Evolutionary conservation across 2,329 filamentous ascomycete species (phyloP).

Genomic region (Phoma sp.): DNA sequence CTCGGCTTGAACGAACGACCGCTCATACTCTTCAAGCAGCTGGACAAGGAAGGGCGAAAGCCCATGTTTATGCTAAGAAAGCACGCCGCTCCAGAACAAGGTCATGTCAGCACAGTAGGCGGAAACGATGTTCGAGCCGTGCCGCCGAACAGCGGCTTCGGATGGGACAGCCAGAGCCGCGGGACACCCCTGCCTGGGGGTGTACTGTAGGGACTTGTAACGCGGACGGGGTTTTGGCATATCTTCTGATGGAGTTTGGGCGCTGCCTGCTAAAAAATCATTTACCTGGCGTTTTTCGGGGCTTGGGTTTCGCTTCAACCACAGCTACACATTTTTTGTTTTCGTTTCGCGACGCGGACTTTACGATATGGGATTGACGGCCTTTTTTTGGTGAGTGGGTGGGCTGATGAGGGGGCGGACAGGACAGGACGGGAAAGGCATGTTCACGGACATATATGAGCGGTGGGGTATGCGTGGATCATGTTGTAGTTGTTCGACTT

Average conservation of each 20-base stretch:
- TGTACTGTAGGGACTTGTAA: conserved; percentile 20
- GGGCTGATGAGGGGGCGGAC: too few relatives aligned
- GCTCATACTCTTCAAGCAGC: conserved; percentile 93
- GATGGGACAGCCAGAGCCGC: conserved; percentile 32
- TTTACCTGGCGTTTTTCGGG: conserved; percentile 18
- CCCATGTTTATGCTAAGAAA: conserved; percentile 98
- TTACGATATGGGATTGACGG: neutral
- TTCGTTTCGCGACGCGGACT: conserved; percentile 11
- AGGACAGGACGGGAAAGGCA: neutral
- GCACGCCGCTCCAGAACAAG: conserved; percentile 62
- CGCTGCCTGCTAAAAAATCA: conserved; percentile 13
- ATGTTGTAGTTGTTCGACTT: too few relatives aligned
- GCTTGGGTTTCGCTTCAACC: neutral
- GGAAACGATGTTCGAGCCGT: conserved; percentile 41
- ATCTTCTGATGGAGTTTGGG: conserved; percentile 10
- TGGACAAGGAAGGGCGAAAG: conserved; percentile 96
- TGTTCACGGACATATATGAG: too few relatives aligned
- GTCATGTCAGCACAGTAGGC: conserved; percentile 50
- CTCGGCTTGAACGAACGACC: conserved; percentile 91
- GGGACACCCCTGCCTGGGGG: conserved; percentile 35
- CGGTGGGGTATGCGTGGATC: too few relatives aligned
- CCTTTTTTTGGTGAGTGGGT: neutral
- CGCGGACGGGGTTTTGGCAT: neutral
- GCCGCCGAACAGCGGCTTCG: conserved; percentile 28
- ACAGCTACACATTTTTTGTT: neutral